Conservation (phyloP, 192 early-diverging fungal species). For the Entomortierella chlamydospora region DNA sequence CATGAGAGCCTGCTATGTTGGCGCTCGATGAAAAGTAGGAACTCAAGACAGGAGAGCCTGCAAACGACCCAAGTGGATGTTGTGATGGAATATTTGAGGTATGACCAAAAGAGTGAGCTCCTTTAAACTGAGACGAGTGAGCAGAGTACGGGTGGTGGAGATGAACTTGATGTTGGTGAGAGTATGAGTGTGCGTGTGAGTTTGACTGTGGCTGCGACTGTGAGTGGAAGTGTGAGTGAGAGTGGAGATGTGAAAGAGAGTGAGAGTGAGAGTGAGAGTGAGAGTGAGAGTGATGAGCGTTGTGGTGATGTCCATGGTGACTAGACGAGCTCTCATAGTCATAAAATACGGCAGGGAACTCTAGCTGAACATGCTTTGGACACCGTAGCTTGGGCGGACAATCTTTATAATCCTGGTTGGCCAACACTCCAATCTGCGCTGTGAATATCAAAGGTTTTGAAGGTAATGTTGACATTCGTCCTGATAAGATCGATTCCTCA, state of each 20-base stretch:
- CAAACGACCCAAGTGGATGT: conserved; percentile 27
- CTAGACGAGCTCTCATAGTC: conserved; percentile 60
- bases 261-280: conserved; percentile 15
- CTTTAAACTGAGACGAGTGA: conserved; percentile 7
- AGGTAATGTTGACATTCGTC: conserved; percentile 82
- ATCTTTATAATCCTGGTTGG: conserved; percentile 69
- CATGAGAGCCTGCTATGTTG: not conserved
- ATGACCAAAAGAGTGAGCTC: conserved; percentile 13
- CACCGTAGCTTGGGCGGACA: conserved; percentile 69
- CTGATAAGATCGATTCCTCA: conserved; percentile 80
- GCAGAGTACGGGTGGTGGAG: not conserved
- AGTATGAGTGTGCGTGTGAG: not conserved
- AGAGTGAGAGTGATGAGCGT: not conserved
- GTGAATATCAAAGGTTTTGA: conserved; percentile 78
- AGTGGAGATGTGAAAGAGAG: conserved; percentile 3
- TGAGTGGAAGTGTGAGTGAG: conserved; percentile 3
- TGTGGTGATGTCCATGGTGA: conserved; percentile 15
- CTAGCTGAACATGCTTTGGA: conserved; percentile 71
- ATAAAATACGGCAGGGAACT: conserved; percentile 83
- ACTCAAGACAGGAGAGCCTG: conserved; percentile 22
- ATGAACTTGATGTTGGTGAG: conserved; percentile 14
- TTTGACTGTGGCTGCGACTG: conserved; percentile 14
- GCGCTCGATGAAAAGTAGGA: conserved; percentile 6
- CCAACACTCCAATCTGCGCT: conserved; percentile 78
- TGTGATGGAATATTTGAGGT: conserved; percentile 18